Evolutionary conservation across 257 asterid species (phyloP).

Genomic region (Ballota nigra): DNA sequence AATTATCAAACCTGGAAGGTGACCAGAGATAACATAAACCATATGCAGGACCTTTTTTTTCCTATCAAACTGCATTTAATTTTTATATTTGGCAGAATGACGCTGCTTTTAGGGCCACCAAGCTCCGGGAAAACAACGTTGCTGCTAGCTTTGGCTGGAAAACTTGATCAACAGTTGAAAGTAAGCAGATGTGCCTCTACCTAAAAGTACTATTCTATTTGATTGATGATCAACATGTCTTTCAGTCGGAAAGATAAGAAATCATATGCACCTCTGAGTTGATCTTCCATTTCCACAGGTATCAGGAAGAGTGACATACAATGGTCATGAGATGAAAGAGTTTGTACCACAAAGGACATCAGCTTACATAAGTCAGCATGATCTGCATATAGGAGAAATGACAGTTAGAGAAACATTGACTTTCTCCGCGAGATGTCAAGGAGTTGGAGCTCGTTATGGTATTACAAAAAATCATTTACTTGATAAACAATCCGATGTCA

Average conservation of each 20-base stretch:
- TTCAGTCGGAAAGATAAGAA: background rate
- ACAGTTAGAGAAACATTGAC: slow-evolving; percentile 91
- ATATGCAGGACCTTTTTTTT: background rate
- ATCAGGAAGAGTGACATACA: slow-evolving; percentile 73
- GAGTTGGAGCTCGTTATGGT: slow-evolving; percentile 86
- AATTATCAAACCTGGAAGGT: slow-evolving; percentile 88
- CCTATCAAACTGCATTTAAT: background rate
- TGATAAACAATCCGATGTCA: background rate
- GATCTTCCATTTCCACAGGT: slow-evolving; percentile 32
- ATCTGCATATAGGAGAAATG: slow-evolving; percentile 81
- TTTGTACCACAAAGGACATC: slow-evolving; percentile 89
- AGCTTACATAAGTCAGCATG: slow-evolving; percentile 87
- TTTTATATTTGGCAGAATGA: slow-evolving; percentile 44
- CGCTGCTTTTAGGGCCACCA: slow-evolving; percentile 89
- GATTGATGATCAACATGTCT: no score
- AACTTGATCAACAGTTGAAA: slow-evolving; percentile 60
- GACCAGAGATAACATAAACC: slow-evolving; percentile 4
- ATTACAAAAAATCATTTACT: background rate
- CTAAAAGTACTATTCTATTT: background rate
- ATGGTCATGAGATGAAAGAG: slow-evolving; percentile 68
- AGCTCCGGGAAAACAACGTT: slow-evolving; percentile 88
- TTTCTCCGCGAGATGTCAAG: slow-evolving; percentile 95
- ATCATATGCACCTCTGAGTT: background rate
- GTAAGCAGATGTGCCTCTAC: slow-evolving; percentile 34
- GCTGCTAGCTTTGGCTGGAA: slow-evolving; percentile 86